These are phyloP conservation scores for Hygrophorus russula DNA, from an alignment of 768 basidiomycete species.

Conservation along the genomic window DNA sequence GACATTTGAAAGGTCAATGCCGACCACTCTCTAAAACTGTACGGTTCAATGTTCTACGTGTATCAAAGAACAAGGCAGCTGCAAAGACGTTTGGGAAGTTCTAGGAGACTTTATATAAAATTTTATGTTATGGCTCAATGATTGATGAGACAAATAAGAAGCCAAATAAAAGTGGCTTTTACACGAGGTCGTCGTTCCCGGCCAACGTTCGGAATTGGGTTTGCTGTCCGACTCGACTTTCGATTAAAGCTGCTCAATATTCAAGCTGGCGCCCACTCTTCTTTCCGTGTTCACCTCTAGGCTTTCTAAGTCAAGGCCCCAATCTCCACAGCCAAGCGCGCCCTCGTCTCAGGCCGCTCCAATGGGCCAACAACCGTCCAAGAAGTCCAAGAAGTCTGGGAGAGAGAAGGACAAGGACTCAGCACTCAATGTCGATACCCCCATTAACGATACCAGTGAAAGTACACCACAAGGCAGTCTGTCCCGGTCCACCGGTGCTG, in stretches of 20 bases:
- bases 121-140: no score
- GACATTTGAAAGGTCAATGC: conserved; percentile 68
- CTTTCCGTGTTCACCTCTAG: conserved; percentile 66
- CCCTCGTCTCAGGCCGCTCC: conserved; percentile 35
- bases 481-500: conserved; percentile 31
- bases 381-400: conserved; percentile 60
- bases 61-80: conserved; percentile 86
- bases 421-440: conserved; percentile 28
- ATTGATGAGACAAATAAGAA: no score
- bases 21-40: conserved; percentile 98
- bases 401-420: conserved; percentile 61
- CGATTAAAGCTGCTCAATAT: conserved; percentile 7
- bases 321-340: conserved; percentile 44
- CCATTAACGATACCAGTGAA: conserved; percentile 28
- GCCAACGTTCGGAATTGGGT: not conserved
- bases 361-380: conserved; percentile 82
- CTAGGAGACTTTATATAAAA: conserved; percentile 29
- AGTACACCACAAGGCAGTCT: conserved; percentile 28
- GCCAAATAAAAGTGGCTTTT: no score
- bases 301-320: conserved; percentile 59
- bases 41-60: conserved; percentile 97
- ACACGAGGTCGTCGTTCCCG: no score
- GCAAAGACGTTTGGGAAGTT: conserved; percentile 94
- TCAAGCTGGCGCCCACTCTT: conserved; percentile 74
- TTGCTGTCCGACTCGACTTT: conserved; percentile 3